Conservation (phyloP, 495 filamentous ascomycete genomes). For the Lasiosphaeria miniovina region DNA sequence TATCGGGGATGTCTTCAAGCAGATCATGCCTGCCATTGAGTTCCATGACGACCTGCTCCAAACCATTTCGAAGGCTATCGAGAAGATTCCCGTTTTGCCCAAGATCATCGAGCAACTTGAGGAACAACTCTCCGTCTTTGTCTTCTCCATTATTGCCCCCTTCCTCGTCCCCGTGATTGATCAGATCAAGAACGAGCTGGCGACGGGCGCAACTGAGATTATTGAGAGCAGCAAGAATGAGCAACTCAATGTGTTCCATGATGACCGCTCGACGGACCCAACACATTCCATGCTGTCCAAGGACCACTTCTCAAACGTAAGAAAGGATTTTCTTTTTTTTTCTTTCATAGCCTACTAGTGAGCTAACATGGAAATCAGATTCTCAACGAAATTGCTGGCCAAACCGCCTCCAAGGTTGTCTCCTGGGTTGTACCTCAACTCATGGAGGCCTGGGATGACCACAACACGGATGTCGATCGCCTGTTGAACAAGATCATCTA, state of each 20-base stretch:
- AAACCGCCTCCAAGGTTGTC: conserved; percentile 70
- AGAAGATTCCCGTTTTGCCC: conserved; percentile 75
- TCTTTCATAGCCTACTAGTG: background rate
- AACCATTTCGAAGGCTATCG: conserved; percentile 68
- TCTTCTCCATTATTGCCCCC: conserved; percentile 81
- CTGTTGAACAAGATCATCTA: conserved; percentile 70
- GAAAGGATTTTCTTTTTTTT: conserved; percentile 3
- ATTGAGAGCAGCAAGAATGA: conserved; percentile 75
- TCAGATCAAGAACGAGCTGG: conserved; percentile 80
- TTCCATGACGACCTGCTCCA: conserved; percentile 87
- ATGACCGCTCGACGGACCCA: conserved; percentile 70
- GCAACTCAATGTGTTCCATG: conserved; percentile 81
- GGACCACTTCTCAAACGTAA: conserved; percentile 79
- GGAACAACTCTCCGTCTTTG: conserved; percentile 76
- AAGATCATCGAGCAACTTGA: conserved; percentile 76
- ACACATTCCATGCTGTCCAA: conserved; percentile 97
- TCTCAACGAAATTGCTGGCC: conserved; percentile 85
- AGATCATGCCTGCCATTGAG: conserved; percentile 81
- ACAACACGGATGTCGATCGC: conserved; percentile 61
- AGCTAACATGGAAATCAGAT: conserved; percentile 44
- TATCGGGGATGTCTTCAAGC: conserved; percentile 60
- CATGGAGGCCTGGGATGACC: conserved; percentile 82
- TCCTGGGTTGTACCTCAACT: conserved; percentile 82
- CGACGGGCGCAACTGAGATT: conserved; percentile 79
- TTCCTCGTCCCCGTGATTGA: conserved; percentile 80